Conservation (phyloP, 2,329 filamentous ascomycete genomes). For the Fusarium napiforme region DNA sequence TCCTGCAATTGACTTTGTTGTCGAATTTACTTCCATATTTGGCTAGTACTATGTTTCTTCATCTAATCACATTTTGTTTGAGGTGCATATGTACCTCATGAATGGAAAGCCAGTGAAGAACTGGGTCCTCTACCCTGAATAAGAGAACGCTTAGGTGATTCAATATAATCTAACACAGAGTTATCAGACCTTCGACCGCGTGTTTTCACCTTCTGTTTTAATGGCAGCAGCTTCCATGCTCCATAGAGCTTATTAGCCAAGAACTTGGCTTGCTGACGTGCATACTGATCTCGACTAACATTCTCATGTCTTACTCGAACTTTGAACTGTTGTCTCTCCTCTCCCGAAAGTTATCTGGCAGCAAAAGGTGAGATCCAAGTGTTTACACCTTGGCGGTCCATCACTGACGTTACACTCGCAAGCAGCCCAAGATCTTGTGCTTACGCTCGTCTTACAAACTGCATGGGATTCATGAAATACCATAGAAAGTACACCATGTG, state of each 20-base stretch:
- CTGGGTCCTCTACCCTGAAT: neutral
- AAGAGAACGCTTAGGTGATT: fast-evolving
- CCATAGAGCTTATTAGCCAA: neutral
- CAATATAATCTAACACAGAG: fast-evolving
- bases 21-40: neutral
- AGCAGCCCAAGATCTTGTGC: neutral
- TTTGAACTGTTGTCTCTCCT: neutral
- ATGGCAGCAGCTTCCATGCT: neutral
- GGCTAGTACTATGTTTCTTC: neutral
- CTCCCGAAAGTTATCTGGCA: neutral
- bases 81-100: neutral
- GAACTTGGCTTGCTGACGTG: neutral
- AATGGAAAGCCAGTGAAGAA: too few relatives aligned
- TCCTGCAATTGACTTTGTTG: neutral
- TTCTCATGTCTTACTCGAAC: fast-evolving
- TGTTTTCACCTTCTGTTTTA: too few relatives aligned
- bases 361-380: too few relatives aligned
- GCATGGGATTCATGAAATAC: neutral
- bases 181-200: neutral
- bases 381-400: neutral
- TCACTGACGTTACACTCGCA: neutral
- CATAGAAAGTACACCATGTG: neutral
- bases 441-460: neutral
- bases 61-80: neutral
- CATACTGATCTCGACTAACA: too few relatives aligned